Percentiles rank a stretch among this genome's conserved stretches.
Evolutionary conservation across 352 stramenopile species (phyloP).

Genomic region (Peronospora destructor): DNA sequence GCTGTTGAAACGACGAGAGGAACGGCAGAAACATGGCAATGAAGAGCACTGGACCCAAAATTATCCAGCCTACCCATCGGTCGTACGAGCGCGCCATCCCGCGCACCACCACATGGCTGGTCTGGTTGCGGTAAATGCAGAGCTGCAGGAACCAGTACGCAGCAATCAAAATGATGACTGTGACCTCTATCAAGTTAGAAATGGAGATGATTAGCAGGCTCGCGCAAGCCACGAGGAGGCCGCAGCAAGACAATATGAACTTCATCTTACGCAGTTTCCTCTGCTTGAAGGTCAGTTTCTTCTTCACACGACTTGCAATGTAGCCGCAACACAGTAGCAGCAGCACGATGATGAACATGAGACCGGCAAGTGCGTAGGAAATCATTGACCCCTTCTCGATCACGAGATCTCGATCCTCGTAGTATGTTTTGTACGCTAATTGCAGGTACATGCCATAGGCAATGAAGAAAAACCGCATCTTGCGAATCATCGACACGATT

Average conservation of each 20-base stretch:
- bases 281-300: constrained; percentile 88
- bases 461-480: constrained; percentile 78
- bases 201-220: constrained; percentile 66
- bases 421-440: constrained; percentile 75
- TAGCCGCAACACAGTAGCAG: constrained; percentile 80
- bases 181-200: constrained; percentile 66
- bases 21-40: constrained; percentile 87
- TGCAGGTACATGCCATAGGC: constrained; percentile 75
- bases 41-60: constrained; percentile 84
- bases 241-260: constrained; percentile 69
- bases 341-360: constrained; percentile 66
- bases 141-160: constrained; percentile 85
- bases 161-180: constrained; percentile 59
- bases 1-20: constrained; percentile 80
- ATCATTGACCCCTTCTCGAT: constrained; percentile 56
- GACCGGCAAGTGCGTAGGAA: constrained; percentile 56
- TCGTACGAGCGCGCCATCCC: constrained; percentile 69
- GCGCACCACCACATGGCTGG: constrained; percentile 74
- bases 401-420: constrained; percentile 48
- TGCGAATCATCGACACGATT: constrained; percentile 67
- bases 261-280: constrained; percentile 87
- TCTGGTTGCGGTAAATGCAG: constrained; percentile 66
- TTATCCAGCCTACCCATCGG: constrained; percentile 81
- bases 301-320: constrained; percentile 77
- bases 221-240: constrained; percentile 44